These are phyloP conservation scores for Luffa aegyptiaca DNA, from an alignment of 306 rosid genomes.

Conservation along the genomic window DNA sequence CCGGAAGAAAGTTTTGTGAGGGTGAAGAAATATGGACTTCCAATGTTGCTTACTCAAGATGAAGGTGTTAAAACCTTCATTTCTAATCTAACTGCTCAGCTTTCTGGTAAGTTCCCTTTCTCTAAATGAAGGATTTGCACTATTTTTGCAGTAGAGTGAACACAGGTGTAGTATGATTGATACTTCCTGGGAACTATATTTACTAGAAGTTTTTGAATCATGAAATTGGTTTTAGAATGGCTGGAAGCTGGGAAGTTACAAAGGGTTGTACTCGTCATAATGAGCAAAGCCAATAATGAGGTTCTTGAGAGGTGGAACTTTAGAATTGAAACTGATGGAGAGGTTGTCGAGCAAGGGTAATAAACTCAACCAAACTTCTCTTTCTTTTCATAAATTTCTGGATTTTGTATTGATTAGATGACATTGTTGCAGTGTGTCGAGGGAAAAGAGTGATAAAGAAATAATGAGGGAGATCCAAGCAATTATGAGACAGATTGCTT, in stretches of 20 bases:
- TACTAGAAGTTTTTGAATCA: neutral
- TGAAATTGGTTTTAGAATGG: conserved; percentile 52
- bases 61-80: conserved; percentile 83
- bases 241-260: conserved; percentile 96
- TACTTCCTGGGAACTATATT: neutral
- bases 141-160: neutral
- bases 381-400: neutral
- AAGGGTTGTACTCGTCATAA: conserved; percentile 85
- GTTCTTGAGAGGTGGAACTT: conserved; percentile 98
- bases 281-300: conserved; percentile 65
- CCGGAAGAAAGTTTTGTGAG: conserved; percentile 90
- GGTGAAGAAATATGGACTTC: conserved; percentile 94
- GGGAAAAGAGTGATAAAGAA: conserved; percentile 97
- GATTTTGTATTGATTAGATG: neutral
- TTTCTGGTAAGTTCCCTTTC: conserved; percentile 45
- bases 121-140: neutral
- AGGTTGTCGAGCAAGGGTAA: conserved; percentile 82
- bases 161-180: neutral
- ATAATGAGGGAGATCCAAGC: conserved; percentile 99
- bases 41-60: conserved; percentile 89
- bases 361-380: neutral
- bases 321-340: conserved; percentile 86
- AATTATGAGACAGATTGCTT: conserved; percentile 97
- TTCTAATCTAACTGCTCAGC: conserved; percentile 65
- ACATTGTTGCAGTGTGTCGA: conserved; percentile 41